phyloP scores from a whole-genome alignment of 306 rosid species.

The Ceratonia siliqua region DNA sequence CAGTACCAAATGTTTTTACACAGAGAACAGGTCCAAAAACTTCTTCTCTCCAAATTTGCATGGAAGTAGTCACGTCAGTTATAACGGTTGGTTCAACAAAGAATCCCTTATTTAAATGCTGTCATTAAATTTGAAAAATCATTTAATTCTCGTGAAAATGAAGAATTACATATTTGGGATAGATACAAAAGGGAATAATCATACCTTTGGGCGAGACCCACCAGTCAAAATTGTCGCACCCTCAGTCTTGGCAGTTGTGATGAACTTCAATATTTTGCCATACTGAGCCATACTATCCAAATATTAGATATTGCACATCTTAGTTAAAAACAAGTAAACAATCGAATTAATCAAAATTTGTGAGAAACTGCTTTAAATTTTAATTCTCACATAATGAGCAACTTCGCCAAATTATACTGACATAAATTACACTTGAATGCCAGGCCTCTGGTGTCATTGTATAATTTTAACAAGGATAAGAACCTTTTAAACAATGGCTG shows the following conservation, averaged over 20 bases:
- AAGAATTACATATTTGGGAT: slow-evolving; percentile 3
- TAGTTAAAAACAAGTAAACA: slow-evolving; percentile 14
- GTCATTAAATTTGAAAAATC: slow-evolving; percentile 37
- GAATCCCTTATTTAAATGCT: slow-evolving; percentile 92
- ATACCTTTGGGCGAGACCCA: slow-evolving; percentile 93
- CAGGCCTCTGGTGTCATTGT: too few species aligned
- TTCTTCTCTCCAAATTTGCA: slow-evolving; percentile 99
- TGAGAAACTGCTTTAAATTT: too few species aligned
- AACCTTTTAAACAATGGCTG: too few species aligned
- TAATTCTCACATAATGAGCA: too few species aligned
- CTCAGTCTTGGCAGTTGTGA: slow-evolving; percentile 84
- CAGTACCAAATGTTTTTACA: slow-evolving; percentile 86
- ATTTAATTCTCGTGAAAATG: slow-evolving; percentile 10
- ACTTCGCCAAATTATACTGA: too few species aligned
- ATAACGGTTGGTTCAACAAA: slow-evolving; percentile 80
- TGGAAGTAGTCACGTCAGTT: slow-evolving; percentile 74
- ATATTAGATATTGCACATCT: slow-evolving; percentile 41
- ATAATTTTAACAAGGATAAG: too few species aligned
- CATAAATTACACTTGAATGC: too few species aligned
- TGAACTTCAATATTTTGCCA: slow-evolving; percentile 77
- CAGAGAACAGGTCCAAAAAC: slow-evolving; percentile 95
- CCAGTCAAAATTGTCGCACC: slow-evolving; percentile 89
- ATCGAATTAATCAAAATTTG: slow-evolving; percentile 8
- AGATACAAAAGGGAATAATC: slow-evolving; percentile 29
- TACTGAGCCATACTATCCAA: slow-evolving; percentile 57